Evolutionary conservation across 257 asterid genomes (phyloP), one percentile per base, ranked within the genome.

Genomic region (Linderniella brevidens): DNA sequence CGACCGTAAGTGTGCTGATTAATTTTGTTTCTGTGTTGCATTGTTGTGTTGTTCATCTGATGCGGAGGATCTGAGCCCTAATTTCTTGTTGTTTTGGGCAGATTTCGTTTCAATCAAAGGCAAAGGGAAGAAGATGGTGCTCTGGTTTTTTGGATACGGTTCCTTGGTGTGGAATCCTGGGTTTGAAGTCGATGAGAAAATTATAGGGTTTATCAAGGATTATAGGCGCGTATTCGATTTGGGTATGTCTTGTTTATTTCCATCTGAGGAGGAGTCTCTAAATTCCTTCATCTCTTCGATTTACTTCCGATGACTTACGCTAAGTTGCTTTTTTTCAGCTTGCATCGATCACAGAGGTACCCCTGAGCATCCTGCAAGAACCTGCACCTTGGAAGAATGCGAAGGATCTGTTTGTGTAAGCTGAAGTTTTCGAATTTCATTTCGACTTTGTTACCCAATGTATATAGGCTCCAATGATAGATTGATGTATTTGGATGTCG

Each of bases 111-210:
- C 32, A 25, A 25, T 25, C 32, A 6, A 25, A 25, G 32, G 32
- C 32, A 6, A 25, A 25, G 32, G 32, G 32, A 25, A 25, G 40
- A 67, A 60, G 56, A 85, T 85, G 95, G 95, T 75, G 29, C 68
- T 85, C 67, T 85, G 95, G 95, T 63, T 85, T 35, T 85, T 85
- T 9, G 95, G 95, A 8, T 85, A 78, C 63, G 97, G 94, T 16
- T 86, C 97, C 11, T 62, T 86, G 79, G 92, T 82, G 40, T 86
- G 97, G 97, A 86, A 86, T 72, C 94, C 97, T 5, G 97, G 94
- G 16, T 86, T 86, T 44, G 79, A 77, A 49, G 90, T 69, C 25
- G 97, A 86, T 54, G 93, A 82, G 57, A 82, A 82, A 64, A 61
- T 79, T 41, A 59, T 86, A 41, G 96, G 96, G 53, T 82, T 63